Evolutionary conservation across 371 early-diverging fungal genomes (phyloP), one percentile per base, ranked within the genome.

Genomic region (Mucor circinelloides): DNA sequence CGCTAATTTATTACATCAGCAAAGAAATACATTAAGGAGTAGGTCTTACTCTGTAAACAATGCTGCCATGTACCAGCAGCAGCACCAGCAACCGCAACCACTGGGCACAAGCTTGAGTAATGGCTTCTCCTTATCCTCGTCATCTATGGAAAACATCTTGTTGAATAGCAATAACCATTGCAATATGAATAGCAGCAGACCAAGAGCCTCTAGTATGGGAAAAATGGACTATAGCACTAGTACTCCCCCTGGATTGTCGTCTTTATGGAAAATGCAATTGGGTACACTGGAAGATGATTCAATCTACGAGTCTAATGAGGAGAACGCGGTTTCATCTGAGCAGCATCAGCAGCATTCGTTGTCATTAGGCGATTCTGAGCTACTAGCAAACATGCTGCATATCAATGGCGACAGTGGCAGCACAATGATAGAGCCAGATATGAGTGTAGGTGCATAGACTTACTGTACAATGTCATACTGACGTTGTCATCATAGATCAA

Each of bases 41-140:
- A 79, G 93, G 12, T 90, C 91, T 0, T 91, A 90, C 70, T 90
- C 91, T 32, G 87, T 91, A 28, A 86, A 88, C 60, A 87, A 89
- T 23, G 83, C 87, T 2, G 82, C 82, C 10, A 80, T 76, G 40
- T 91, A 84, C 65, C 79, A 75, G 10, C 48, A 42, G 12, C 56
- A 57, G 13, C 44, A 52, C 7, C 30, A 42, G 1, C 44, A n/a
- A 12, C 46, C 44, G 15, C 44, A 60, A 10, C 42, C 10, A 8
- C 38, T 19, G 25, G 15, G 17, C 1, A 0, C 31, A 17, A 13
- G 54, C 23, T 27, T 50, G 9, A 38, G 9, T 3, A 36, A 66
- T 52, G 31, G 46, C 28, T 60, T 30, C 30, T 52, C 52, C 13
- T 25, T 52, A 25, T 52, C 52, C 3, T 4, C 52, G 25, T 15